Base-by-base conservation (phyloP, 73 alveolate species). In the Stentor roeselii region DNA sequence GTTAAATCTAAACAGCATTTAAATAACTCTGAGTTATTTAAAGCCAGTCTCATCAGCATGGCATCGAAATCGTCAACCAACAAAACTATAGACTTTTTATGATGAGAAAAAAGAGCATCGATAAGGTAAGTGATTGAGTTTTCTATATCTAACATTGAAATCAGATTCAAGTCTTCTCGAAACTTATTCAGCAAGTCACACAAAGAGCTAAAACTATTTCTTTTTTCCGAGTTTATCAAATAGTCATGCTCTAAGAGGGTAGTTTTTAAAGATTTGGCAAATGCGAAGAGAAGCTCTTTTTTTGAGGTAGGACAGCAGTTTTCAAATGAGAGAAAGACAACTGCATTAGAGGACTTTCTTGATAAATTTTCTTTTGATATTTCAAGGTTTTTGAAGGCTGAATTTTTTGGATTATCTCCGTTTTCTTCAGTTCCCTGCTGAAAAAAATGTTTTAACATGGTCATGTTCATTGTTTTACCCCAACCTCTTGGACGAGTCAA, bases 381-480 rank as follows among this genome's bases (percentile, higher is more conserved):
- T n/a, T n/a, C n/a, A n/a, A n/a, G n/a, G n/a, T n/a, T n/a, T n/a
- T n/a, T n/a, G n/a, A n/a, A n/a, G n/a, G n/a, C n/a, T n/a, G n/a
- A n/a, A n/a, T n/a, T n/a, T n/a, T n/a, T n/a, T n/a, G n/a, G n/a
- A n/a, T n/a, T n/a, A n/a, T n/a, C n/a, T n/a, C n/a, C n/a, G n/a
- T n/a, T n/a, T n/a, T n/a, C n/a, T n/a, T n/a, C n/a, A n/a, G n/a
- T n/a, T n/a, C n/a, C n/a, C n/a, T n/a, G n/a, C n/a, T 60, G 78
- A 27, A 31, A 60, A 31, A 60, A 60, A 60, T 3, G 14, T 60
- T 60, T 60, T 21, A 60, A 38, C 78, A 60, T 60, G 39, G 14
- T 60, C 78, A 60, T 60, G 36, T 60, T 60, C 4, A 60, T 30
- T 60, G 78, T 60, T 60, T 60, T 60, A 30, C 78, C 78, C 78